Evolutionary conservation across 768 basidiomycete species (phyloP), one percentile per base, ranked within the genome.

Genomic region (Pleurotus ostreatus): DNA sequence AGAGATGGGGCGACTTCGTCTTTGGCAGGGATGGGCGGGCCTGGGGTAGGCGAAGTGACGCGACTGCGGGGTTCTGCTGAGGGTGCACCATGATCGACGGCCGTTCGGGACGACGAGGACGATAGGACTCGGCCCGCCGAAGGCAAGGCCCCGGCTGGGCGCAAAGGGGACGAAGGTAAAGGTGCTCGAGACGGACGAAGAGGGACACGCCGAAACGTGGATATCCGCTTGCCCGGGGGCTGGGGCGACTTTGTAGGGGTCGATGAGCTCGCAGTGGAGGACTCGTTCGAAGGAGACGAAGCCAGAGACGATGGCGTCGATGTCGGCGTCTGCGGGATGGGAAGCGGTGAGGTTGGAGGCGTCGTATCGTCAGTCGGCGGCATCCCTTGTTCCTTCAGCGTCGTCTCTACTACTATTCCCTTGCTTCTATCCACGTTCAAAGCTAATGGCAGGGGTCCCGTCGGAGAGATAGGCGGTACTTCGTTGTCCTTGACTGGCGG

Each of bases 181-280:
- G 73, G 68, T 2, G 72, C 63, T 23, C 68, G 70, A 5, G 67
- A 67, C 39, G 74, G 66, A 55, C 73, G 64, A 45, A 61, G 67
- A 8, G 78, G 77, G 20, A 85, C 62, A 51, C 74, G 81, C 39
- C 83, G 73, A 63, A 55, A 57, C 4, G 57, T 53, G 18, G 57
- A 56, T 26, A 34, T 3, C 34, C 30, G 55, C 20, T 40, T 41
- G 16, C 20, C 7, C 11, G 46, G 45, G 15, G 45, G 18, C 5
- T 51, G 30, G 11, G 34, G 47, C n/a, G 58, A 11, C 38, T 38
- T 37, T 15, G 55, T n/a, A n/a, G 54, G 46, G 4, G 58, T n/a
- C 13, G 67, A 63, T 3, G 63, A 59, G 1, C 64, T 45, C 4
- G 67, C 63, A 8, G 51, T 11, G 30, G 59, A 38, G 4, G 60